phyloP scores from a whole-genome alignment of 148 eudicot species.

The Vaccinium macrocarpon region DNA sequence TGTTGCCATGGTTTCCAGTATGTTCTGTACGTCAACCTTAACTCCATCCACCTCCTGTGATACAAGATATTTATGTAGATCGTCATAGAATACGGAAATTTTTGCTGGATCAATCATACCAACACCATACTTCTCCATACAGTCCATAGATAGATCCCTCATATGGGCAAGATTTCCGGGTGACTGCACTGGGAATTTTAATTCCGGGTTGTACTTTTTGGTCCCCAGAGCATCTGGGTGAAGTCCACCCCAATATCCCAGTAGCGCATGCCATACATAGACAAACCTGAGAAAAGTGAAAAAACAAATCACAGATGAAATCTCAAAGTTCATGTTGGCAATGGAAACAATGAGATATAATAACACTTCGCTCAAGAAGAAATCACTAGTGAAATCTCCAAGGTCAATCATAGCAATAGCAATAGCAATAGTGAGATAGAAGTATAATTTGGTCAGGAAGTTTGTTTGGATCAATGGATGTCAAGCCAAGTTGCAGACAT shows the following conservation, averaged over 20 bases:
- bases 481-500: neutral
- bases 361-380: neutral
- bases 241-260: conserved; percentile 51
- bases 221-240: conserved; percentile 28
- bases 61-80: conserved; percentile 38
- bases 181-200: conserved; percentile 29
- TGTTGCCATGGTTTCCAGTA: conserved; percentile 35
- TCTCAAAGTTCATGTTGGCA: neutral
- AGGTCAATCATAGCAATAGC: neutral
- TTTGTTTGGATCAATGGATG: neutral
- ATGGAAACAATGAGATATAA: neutral
- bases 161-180: conserved; percentile 33
- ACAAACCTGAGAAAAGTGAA: conserved; percentile 29
- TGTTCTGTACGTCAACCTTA: conserved; percentile 45
- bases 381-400: neutral
- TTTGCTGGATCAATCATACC: conserved; percentile 40
- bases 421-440: neutral
- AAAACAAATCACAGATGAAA: conserved; percentile 3
- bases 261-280: conserved; percentile 44
- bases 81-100: conserved; percentile 35
- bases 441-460: neutral
- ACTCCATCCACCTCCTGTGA: conserved; percentile 42
- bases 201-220: conserved; percentile 31
- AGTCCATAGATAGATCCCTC: conserved; percentile 32
- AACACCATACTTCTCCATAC: conserved; percentile 36